phyloP scores from a whole-genome alignment of 495 filamentous ascomycete species.

The Pyrenula aspistea region DNA sequence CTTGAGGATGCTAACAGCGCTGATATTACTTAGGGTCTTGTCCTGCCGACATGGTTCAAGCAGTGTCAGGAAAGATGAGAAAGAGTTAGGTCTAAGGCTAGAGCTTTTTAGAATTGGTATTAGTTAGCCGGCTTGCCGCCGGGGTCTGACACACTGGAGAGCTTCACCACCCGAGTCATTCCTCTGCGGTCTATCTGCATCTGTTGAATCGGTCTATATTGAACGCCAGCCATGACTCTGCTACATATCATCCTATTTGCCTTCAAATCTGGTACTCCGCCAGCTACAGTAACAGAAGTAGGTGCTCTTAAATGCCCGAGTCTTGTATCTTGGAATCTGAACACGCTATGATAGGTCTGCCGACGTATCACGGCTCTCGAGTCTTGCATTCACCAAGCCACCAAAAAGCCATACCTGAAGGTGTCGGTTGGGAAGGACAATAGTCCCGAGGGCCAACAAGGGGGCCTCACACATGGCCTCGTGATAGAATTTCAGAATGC shows the following conservation, averaged over 20 bases:
- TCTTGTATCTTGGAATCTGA: too few relatives aligned
- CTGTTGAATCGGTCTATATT: too few relatives aligned
- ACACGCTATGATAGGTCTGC: neutral
- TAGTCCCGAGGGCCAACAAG: neutral
- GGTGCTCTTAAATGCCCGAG: too few relatives aligned
- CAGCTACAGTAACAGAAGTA: neutral
- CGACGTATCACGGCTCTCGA: neutral
- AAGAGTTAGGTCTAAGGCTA: too few relatives aligned
- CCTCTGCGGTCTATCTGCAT: neutral
- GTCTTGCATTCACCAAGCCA: neutral
- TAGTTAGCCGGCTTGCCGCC: too few relatives aligned
- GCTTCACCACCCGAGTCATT: neutral
- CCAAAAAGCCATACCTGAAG: neutral
- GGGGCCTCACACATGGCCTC: slow-evolving; percentile 4
- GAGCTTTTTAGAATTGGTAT: too few relatives aligned
- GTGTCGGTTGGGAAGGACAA: neutral
- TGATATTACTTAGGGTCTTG: too few relatives aligned
- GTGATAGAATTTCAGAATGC: slow-evolving; percentile 9
- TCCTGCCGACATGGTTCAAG: too few relatives aligned
- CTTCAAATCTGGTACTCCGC: neutral
- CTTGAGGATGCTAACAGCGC: too few relatives aligned
- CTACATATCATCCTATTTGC: neutral
- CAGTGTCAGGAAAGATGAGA: too few relatives aligned
- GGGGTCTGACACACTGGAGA: too few relatives aligned
- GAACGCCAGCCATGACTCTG: neutral